Base-by-base conservation (phyloP, 805 yeast species). In the Blastobotrys americana region DNA sequence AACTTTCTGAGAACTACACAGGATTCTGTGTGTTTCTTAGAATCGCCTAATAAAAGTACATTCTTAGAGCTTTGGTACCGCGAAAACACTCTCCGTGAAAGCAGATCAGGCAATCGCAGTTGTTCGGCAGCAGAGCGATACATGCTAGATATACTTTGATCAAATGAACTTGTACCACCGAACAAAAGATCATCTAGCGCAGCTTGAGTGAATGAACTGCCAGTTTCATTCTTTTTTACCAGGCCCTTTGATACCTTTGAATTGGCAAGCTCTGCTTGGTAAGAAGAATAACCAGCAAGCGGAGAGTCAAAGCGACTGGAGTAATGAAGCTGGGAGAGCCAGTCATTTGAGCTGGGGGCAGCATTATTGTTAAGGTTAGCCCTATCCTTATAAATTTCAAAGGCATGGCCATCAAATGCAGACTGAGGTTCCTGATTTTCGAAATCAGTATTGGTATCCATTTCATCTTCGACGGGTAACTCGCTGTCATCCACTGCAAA, bases 271-370 rank as follows among this genome's bases (percentile, higher is more conserved):
- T 8, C 13, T 13, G 13, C 13, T 25, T 25, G 31, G 31, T 13
- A 13, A 13, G 31, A 8, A 25, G 10, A 8, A 13, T 25, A n/a
- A 3, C n/a, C 17, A 13, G 52, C 47, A 13, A 50, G 43, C 6
- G 51, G 41, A 2, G 53, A 47, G 27, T 45, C 45, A 9, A 44
- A 15, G 2, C 45, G 19, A 9, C 41, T 70, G 4, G 80, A 71
- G n/a, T 82, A 55, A 39, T 71, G 73, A 40, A 83, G 58, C 55
- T 83, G 90, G 10, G 72, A 67, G 19, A 75, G 67, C 90, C 94
- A 84, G 50, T 80, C 74, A 13, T 35, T 27, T 19, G 48, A 39
- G 19, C n/a, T n/a, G n/a, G n/a, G n/a, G n/a, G n/a, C 19, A 33
- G 17, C 17, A 10, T 33, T 33, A 6, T 33, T 33, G 36, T 19